These are phyloP conservation scores for Rhododendron williamsianum DNA, from an alignment of 148 eudicot species.

Conservation along the genomic window DNA sequence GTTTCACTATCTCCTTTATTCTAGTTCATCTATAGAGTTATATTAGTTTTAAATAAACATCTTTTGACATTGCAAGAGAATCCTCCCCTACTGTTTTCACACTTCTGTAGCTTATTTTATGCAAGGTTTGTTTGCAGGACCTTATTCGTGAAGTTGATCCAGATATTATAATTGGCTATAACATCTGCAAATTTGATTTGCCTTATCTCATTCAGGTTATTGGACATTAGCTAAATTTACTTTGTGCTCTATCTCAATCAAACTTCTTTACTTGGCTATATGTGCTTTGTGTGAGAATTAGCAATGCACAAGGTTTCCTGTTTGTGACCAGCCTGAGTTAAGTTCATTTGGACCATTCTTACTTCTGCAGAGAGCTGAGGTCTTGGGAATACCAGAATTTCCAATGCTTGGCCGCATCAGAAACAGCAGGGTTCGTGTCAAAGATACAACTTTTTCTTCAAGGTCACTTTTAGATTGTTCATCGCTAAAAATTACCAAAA, in stretches of 20 bases:
- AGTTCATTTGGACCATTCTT: conserved; percentile 13
- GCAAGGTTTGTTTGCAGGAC: conserved; percentile 49
- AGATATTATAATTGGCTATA: conserved; percentile 94
- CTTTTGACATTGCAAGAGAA: background rate
- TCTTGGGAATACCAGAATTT: conserved; percentile 71
- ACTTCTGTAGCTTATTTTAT: conserved; percentile 8
- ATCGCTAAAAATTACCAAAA: background rate
- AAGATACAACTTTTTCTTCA: conserved; percentile 88
- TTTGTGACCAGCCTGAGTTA: conserved; percentile 4
- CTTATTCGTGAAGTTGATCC: conserved; percentile 92
- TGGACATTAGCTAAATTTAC: background rate
- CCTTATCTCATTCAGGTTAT: conserved; percentile 94
- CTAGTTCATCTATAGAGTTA: background rate
- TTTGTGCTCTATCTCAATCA: background rate
- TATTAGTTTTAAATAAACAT: background rate
- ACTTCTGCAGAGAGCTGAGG: conserved; percentile 69
- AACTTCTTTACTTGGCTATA: conserved; percentile 6
- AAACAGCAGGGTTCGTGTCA: conserved; percentile 86
- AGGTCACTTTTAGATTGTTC: conserved; percentile 39
- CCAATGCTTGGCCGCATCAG: conserved; percentile 90
- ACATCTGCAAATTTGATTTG: conserved; percentile 98
- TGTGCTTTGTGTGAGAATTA: conserved; percentile 6
- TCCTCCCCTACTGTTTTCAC: background rate
- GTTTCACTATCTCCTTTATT: background rate
- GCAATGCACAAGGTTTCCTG: background rate